A percentile compares a stretch with the other conserved stretches of the same genome.
phyloP scores from a whole-genome alignment of 1,139 yeast genomes.

The Geotrichum candidum region DNA sequence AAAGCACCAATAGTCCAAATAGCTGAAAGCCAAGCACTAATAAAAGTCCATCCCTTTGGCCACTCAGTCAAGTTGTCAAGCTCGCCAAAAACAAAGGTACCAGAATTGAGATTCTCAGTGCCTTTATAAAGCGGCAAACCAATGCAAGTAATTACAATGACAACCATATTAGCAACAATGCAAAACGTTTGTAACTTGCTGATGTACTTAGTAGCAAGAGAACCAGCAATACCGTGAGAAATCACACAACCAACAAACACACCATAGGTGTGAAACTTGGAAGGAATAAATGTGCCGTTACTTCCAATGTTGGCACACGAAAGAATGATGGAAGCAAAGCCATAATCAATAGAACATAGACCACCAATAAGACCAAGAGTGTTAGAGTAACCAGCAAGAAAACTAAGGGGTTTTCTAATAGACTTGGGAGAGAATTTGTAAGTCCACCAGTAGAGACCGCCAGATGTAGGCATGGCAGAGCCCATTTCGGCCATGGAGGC shows the following conservation, averaged over 20 bases:
- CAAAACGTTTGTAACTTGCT: slow-evolving; percentile 58
- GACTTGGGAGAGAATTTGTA: slow-evolving; percentile 48
- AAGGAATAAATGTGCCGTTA: slow-evolving; percentile 40
- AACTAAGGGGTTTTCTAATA: slow-evolving; percentile 43
- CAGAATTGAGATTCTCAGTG: slow-evolving; percentile 32
- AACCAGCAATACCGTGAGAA: slow-evolving; percentile 43
- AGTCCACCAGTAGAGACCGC: slow-evolving; percentile 56
- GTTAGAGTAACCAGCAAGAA: slow-evolving; percentile 55
- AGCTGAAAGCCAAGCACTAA: slow-evolving; percentile 58
- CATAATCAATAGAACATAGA: slow-evolving; percentile 53
- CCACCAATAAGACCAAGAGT: slow-evolving; percentile 55
- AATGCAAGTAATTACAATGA: slow-evolving; percentile 53
- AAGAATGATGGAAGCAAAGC: slow-evolving; percentile 51
- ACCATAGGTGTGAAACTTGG: slow-evolving; percentile 47
- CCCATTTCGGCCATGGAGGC: slow-evolving; percentile 56
- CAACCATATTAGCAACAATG: slow-evolving; percentile 48
- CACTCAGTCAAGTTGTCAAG: slow-evolving; percentile 52
- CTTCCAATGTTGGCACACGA: slow-evolving; percentile 47
- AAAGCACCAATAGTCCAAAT: slow-evolving; percentile 45
- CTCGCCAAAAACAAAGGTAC: slow-evolving; percentile 49
- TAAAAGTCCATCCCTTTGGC: slow-evolving; percentile 63
- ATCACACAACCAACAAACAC: slow-evolving; percentile 50
- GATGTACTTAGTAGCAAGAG: slow-evolving; percentile 47
- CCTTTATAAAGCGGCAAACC: slow-evolving; percentile 46
- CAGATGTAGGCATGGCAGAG: slow-evolving; percentile 63